Evolutionary conservation across 495 filamentous ascomycete species (phyloP).

Genomic region (Mytilinidion resinicola): DNA sequence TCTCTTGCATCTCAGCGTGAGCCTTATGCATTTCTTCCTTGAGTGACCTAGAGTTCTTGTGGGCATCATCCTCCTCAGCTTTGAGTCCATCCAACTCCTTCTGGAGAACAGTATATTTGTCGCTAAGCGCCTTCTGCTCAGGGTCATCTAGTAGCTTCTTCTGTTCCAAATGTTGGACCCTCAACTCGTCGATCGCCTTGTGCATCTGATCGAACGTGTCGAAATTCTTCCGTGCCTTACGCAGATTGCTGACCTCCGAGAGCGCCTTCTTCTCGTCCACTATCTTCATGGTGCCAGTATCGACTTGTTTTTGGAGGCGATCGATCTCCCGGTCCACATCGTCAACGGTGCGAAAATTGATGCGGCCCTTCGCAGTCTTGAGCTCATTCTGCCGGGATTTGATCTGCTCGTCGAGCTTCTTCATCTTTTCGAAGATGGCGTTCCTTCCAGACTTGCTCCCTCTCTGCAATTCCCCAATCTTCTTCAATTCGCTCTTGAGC

Average conservation of each 20-base stretch:
- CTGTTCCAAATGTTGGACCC: conserved; percentile 75
- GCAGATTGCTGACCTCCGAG: conserved; percentile 68
- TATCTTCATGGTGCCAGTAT: conserved; percentile 79
- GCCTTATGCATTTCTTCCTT: conserved; percentile 83
- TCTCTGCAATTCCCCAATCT: conserved; percentile 75
- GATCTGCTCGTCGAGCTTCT: conserved; percentile 72
- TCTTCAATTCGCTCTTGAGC: conserved; percentile 61
- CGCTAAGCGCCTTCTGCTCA: conserved; percentile 79
- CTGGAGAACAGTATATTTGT: conserved; percentile 73
- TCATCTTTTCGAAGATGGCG: conserved; percentile 76
- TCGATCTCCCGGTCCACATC: conserved; percentile 80
- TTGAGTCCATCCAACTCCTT: conserved; percentile 83
- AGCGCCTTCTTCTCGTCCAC: conserved; percentile 97
- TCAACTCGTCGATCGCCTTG: conserved; percentile 77
- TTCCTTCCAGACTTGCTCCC: conserved; percentile 72
- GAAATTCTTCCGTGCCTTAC: conserved; percentile 87
- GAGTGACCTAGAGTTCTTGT: conserved; percentile 76
- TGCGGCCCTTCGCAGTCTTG: conserved; percentile 68
- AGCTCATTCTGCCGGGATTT: conserved; percentile 76
- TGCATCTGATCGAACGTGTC: conserved; percentile 71
- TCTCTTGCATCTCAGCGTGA: conserved; percentile 73
- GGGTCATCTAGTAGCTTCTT: conserved; percentile 84
- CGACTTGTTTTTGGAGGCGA: conserved; percentile 72
- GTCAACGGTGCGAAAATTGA: conserved; percentile 77
- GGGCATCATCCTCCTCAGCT: conserved; percentile 80